Evolutionary conservation across 805 yeast species (phyloP).

Genomic region (Lachancea kluyveri): DNA sequence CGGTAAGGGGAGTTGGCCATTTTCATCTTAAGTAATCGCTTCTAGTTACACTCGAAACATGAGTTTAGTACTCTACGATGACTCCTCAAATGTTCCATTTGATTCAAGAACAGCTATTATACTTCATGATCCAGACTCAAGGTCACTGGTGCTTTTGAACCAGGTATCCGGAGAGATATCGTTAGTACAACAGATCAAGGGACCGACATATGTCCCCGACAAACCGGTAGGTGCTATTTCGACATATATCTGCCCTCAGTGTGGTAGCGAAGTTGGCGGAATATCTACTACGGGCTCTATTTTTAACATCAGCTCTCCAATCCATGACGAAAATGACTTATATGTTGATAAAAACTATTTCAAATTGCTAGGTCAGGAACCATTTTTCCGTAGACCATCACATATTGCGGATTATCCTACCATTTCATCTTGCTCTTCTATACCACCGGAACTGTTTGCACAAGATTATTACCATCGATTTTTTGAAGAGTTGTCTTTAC

Average conservation of each 20-base stretch:
- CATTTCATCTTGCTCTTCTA: constrained; percentile 16
- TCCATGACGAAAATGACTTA: neutral
- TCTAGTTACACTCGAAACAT: neutral
- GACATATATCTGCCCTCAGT: constrained; percentile 25
- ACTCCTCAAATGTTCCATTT: constrained; percentile 26
- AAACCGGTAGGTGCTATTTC: constrained; percentile 14
- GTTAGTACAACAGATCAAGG: constrained; percentile 14
- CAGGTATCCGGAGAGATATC: constrained; percentile 23
- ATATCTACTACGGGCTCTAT: constrained; percentile 3
- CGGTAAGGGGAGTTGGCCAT: no score
- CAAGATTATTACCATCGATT: constrained; percentile 78
- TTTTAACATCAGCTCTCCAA: constrained; percentile 1
- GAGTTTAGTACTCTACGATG: constrained; percentile 1
- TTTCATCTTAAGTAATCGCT: no score
- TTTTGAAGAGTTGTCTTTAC: constrained; percentile 50
- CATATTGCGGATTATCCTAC: neutral
- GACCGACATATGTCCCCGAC: constrained; percentile 1
- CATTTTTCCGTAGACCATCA: constrained; percentile 1
- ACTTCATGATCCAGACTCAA: constrained; percentile 24
- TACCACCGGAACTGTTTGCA: constrained; percentile 57
- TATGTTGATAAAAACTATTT: constrained; percentile 10
- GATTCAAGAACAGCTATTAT: constrained; percentile 22
- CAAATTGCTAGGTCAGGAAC: constrained; percentile 7
- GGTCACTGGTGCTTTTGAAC: constrained; percentile 26
- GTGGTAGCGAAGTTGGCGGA: constrained; percentile 26